Base-by-base conservation (phyloP, 106 monocot species). In the Amphibolis antarctica region DNA sequence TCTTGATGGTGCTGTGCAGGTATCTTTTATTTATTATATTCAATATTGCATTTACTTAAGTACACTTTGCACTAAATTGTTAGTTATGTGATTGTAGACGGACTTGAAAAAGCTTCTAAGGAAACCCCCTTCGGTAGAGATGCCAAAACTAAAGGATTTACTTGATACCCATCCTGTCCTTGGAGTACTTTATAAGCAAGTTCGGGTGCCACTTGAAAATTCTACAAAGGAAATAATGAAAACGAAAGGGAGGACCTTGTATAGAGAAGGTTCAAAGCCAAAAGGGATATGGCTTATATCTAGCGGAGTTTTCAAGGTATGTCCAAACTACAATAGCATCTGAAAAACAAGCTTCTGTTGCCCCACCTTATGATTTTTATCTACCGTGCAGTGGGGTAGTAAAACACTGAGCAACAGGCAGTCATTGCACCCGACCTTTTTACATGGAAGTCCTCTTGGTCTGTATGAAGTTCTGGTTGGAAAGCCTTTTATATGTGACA, bases 1-100 rank as follows among this genome's bases (percentile, higher is more conserved):
- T 75, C 87, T 98, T 63, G 85, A 98, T 68, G 91, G 85, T 76
- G 82, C 71, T 63, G 80, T 98, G 46, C 98, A 98, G 85, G 98
- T 98, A 36, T n/a, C 17, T 27, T 61, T 48, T 10, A 9, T 29
- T 28, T 11, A 51, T 42, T 52, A 0, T 22, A 9, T 43, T 67
- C n/a, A 10, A 18, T 27, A 42, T 48, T 17, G 47, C 10, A 27
- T 10, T 69, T 60, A 54, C 67, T n/a, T n/a, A 60, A n/a, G 42
- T 46, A 51, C 36, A 2, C 36, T 62, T 23, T 24, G 66, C 19
- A 51, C 44, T 63, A 47, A 25, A 64, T 48, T 44, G n/a, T n/a
- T 59, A 25, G 22, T 31, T 20, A 4, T 65, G 31, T 23, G 48
- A 47, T 21, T 62, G 57, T 89, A 98, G 98, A 88, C 78, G 28